A percentile compares a stretch with the other conserved stretches of the same genome.
These are phyloP conservation scores for Ganoderma leucocontextum DNA, from an alignment of 1,284 basidiomycete species.

Conservation along the genomic window DNA sequence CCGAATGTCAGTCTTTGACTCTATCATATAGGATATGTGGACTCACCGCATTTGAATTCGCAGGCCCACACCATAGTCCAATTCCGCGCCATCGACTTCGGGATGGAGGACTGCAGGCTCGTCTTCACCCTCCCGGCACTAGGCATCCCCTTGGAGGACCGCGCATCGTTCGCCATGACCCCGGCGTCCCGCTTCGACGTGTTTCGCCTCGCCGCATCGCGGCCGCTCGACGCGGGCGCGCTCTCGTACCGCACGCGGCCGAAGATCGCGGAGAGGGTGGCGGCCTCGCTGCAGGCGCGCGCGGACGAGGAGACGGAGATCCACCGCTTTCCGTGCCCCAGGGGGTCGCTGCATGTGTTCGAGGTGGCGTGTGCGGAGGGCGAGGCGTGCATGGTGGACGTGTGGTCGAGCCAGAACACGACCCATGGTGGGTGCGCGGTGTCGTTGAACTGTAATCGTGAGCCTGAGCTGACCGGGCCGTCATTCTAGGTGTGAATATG, in stretches of 20 bases:
- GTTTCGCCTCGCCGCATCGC: constrained; percentile 26
- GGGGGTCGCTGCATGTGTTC: constrained; percentile 29
- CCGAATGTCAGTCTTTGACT: background rate
- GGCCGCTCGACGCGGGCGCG: constrained; percentile 28
- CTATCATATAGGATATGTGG: background rate
- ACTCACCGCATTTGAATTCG: background rate
- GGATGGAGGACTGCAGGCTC: constrained; percentile 39
- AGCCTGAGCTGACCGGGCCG: background rate
- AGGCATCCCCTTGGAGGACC: constrained; percentile 20
- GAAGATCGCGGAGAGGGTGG: constrained; percentile 20
- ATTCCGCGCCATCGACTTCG: constrained; percentile 39
- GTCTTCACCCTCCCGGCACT: constrained; percentile 33
- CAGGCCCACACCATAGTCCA: constrained; percentile 36
- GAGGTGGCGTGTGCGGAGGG: constrained; percentile 29
- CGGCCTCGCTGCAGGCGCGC: constrained; percentile 18
- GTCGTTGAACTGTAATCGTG: background rate
- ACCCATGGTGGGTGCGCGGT: constrained; percentile 26
- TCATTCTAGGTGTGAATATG: background rate
- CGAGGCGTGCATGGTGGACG: constrained; percentile 27
- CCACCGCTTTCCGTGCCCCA: constrained; percentile 26
- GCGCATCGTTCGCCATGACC: constrained; percentile 21
- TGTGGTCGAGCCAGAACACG: constrained; percentile 33
- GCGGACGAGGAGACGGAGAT: constrained; percentile 21
- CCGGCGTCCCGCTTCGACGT: constrained; percentile 26
- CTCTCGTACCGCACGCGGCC: constrained; percentile 33